A percentile compares a stretch with the other conserved stretches of the same genome.
Conservation (phyloP, 768 basidiomycete genomes). For the Lentinus tigrinus region DNA sequence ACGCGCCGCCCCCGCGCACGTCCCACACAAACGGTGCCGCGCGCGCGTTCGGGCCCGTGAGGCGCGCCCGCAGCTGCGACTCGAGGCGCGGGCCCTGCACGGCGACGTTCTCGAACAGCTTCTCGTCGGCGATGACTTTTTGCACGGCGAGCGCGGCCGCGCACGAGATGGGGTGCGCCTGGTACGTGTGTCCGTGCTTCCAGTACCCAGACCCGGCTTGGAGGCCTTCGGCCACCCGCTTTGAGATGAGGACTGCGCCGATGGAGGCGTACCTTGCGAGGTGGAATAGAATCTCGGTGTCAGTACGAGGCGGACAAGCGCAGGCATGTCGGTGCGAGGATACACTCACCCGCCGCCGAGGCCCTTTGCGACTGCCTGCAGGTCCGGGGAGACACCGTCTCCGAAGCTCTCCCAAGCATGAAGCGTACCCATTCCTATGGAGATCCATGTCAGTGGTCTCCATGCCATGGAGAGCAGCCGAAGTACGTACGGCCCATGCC, state of each 20-base stretch:
- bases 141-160: constrained; percentile 83
- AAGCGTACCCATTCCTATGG: constrained; percentile 76
- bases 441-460: background rate
- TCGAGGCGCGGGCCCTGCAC: constrained; percentile 57
- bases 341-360: constrained; percentile 76
- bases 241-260: constrained; percentile 77
- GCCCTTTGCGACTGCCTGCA: constrained; percentile 89
- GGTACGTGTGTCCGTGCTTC: constrained; percentile 85
- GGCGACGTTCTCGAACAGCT: constrained; percentile 66
- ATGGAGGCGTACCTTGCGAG: constrained; percentile 69
- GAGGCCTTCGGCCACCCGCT: constrained; percentile 69
- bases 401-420: constrained; percentile 87
- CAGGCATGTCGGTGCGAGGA: background rate
- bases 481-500: constrained; percentile 78
- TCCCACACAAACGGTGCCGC: constrained; percentile 73
- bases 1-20: constrained; percentile 79
- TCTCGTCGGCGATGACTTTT: constrained; percentile 63
- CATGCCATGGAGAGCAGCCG: background rate
- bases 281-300: background rate
- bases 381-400: constrained; percentile 75
- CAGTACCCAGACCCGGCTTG: constrained; percentile 65
- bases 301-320: background rate
- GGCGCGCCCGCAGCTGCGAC: constrained; percentile 49
- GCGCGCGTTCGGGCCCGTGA: constrained; percentile 53
- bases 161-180: constrained; percentile 76